Evolutionary conservation across 345 rosid species (phyloP).

Genomic region (Sonneratia caseolaris): DNA sequence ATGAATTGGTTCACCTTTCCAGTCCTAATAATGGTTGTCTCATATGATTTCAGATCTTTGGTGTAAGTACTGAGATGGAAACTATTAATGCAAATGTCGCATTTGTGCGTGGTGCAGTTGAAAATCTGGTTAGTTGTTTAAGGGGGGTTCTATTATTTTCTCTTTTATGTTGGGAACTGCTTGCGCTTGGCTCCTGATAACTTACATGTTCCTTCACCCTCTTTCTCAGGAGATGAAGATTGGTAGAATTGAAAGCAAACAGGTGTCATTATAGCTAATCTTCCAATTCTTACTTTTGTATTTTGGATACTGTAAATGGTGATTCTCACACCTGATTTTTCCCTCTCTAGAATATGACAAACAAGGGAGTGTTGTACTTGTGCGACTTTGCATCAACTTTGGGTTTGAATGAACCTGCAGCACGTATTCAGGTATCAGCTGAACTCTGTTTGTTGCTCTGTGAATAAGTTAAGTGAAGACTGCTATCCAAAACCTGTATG

Average conservation of each 20-base stretch:
- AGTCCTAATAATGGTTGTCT: background rate
- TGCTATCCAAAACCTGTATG: background rate
- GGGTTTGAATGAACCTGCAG: constrained; percentile 1
- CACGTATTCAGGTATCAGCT: constrained; percentile 5
- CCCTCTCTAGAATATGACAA: background rate
- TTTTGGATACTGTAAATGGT: background rate
- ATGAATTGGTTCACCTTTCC: background rate
- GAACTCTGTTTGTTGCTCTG: background rate
- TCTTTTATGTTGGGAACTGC: background rate
- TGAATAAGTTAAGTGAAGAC: background rate
- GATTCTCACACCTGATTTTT: background rate
- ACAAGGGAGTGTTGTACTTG: constrained; percentile 6
- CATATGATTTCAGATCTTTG: constrained; percentile 32
- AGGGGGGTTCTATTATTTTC: constrained; percentile 1
- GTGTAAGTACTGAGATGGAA: constrained; percentile 38
- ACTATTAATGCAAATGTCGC: constrained; percentile 38
- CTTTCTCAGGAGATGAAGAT: constrained; percentile 9
- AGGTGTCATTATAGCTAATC: constrained; percentile 3
- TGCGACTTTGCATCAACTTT: constrained; percentile 7
- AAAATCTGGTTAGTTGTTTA: constrained; percentile 51
- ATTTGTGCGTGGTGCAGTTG: constrained; percentile 52
- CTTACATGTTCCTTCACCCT: background rate
- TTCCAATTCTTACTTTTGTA: background rate
- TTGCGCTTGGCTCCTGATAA: constrained; percentile 1
- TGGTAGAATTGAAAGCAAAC: constrained; percentile 14